Base-by-base conservation (phyloP, 2,329 filamentous ascomycete species). In the Neonectria sp. region DNA sequence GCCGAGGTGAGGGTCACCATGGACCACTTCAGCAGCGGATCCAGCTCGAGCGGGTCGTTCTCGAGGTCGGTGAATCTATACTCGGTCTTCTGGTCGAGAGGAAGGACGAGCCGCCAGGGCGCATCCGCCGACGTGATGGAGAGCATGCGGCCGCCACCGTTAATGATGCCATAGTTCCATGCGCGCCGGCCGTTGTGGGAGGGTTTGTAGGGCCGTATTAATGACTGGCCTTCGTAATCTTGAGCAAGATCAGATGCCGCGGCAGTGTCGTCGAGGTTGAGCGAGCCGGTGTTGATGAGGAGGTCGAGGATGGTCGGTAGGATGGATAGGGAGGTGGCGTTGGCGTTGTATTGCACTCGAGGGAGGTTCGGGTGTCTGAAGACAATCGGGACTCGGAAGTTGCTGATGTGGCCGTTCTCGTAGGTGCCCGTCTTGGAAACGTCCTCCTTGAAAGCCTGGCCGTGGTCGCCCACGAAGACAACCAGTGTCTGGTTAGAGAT, bases 251-350 rank as follows among this genome's bases (percentile, higher is more conserved):
- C 77, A 1, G 60, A 65, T 1, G 78, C 78, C 2, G 75, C 75
- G 6, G 64, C 51, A 3, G 60, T 68, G 40, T 77, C 75, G n/a
- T 70, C 68, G 13, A 72, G 56, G 53, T 75, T 73, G 11, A 81
- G 75, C 1, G 79, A 81, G 9, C 71, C 75, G 0, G 76, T 80
- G 55, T 80, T 78, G 24, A 78, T 69, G 12, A 81, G 78, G 0
- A 81, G 68, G 15, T 81, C 79, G 37, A 81, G 74, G n/a, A 81
- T 78, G 0, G 79, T 80, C 0, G 79, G 79, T 2, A 81, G 71
- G 25, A 81, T 78, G 17, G 78, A 78, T 15, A 78, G 63, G 1
- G 78, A 78, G 1, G 77, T 76, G 8, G 77, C 77, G 33, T 77
- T 74, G 46, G 76, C 77, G 21, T 79, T 67, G 62, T 80, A 74